Evolutionary conservation across 768 basidiomycete genomes (phyloP), one percentile per base, ranked within the genome.

Genomic region (Lentinula aciculospora): DNA sequence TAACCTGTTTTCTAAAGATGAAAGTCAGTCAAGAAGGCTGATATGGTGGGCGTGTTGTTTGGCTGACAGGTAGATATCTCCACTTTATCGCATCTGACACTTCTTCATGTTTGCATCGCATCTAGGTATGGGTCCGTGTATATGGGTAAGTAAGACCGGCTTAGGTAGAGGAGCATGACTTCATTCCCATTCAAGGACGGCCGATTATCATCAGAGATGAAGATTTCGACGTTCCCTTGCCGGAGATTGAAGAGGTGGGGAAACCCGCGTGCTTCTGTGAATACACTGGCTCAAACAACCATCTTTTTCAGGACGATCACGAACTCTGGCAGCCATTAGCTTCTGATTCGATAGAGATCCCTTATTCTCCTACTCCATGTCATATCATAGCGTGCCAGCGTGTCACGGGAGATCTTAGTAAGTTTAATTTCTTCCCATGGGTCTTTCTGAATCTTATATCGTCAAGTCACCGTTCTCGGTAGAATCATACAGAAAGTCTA

Each of bases 21-120:
- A 92, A 68, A 83, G 80, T 28, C 87, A 90, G 67, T 81, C 77
- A 4, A 78, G 89, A 60, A 81, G 83, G 50, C 87, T 89, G 62
- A 86, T 90, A 42, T 92, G 89, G 89, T 90, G 88, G 86, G 76
- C 79, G 15, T 91, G 88, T 65, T 80, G 81, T 63, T 72, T 85
- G 42, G 81, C 82, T 42, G 88, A 92, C 64, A 81, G 86, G 88
- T 89, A 61, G 31, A 79, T 57, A 23, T 32, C 60, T 5, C 62
- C 45, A 31, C 55, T n/a, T 59, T 40, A 27, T 13, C 49, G 19
- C 50, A 23, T 37, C 25, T 34, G 47, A 25, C 19, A n/a, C n/a
- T 50, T 53, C 47, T 55, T 61, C 28, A 53, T 25, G 23, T 51
- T 48, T 48, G 60, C n/a, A 32, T 21, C 40, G 40, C 40, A 42